These are phyloP conservation scores for Fusarium sp. DNA, from an alignment of 2,329 filamentous ascomycete species.

Conservation along the genomic window DNA sequence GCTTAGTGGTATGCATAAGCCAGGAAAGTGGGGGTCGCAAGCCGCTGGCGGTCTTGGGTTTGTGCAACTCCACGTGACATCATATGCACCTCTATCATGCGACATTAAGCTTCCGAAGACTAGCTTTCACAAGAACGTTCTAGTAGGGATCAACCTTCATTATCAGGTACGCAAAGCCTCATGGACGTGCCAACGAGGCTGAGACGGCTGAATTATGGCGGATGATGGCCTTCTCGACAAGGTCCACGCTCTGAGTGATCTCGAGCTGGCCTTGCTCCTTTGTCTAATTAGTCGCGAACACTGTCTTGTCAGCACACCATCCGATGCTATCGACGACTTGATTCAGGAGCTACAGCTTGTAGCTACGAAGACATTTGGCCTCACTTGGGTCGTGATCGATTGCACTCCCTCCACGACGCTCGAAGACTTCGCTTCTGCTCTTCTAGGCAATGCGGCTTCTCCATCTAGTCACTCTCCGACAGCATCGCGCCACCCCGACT, in stretches of 20 bases:
- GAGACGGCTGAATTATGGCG: slow-evolving; percentile 61
- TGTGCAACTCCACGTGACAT: slow-evolving; percentile 45
- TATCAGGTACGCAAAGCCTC: slow-evolving; percentile 20
- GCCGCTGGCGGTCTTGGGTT: slow-evolving; percentile 9
- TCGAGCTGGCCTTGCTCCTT: slow-evolving; percentile 86
- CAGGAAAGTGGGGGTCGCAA: not conserved
- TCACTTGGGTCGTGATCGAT: slow-evolving; percentile 75
- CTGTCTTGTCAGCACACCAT: slow-evolving; percentile 83
- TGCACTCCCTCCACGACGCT: slow-evolving; percentile 79
- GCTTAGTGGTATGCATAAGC: slow-evolving; percentile 44
- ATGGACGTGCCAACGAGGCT: slow-evolving; percentile 41
- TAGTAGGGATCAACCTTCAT: slow-evolving; percentile 5
- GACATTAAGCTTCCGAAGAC: slow-evolving; percentile 21
- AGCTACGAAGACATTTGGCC: slow-evolving; percentile 75
- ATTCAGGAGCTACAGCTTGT: slow-evolving; percentile 79
- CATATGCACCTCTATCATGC: slow-evolving; percentile 40
- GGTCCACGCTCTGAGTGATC: slow-evolving; percentile 82
- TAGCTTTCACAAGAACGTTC: slow-evolving; percentile 15
- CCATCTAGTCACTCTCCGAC: slow-evolving; percentile 41
- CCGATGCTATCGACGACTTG: slow-evolving; percentile 71
- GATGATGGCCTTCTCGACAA: slow-evolving; percentile 70
- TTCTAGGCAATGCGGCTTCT: slow-evolving; percentile 54
- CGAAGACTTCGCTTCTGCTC: slow-evolving; percentile 80
- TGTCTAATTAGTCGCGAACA: slow-evolving; percentile 85
- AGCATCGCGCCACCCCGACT: slow-evolving; percentile 41